phyloP scores from a whole-genome alignment of 345 rosid species.

The Murraya paniculata region DNA sequence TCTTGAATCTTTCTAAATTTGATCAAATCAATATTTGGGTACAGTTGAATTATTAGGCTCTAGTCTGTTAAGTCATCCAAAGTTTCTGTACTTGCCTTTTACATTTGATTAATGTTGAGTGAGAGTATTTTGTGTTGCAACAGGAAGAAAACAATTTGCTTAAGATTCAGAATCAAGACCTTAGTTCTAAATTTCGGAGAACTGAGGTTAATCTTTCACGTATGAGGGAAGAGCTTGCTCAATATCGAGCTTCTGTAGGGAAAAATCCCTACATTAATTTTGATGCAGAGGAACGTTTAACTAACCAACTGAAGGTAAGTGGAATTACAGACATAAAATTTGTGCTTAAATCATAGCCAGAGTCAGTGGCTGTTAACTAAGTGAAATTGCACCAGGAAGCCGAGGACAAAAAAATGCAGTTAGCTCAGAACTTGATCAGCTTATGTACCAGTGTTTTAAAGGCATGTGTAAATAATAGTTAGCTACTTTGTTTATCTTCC shows the following conservation, averaged over 20 bases:
- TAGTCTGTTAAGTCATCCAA: background rate
- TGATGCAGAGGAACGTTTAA: slow-evolving; percentile 54
- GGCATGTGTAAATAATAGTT: slow-evolving; percentile 33
- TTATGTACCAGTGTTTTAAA: slow-evolving; percentile 69
- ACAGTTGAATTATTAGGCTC: background rate
- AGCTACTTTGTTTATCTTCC: background rate
- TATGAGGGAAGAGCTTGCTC: slow-evolving; percentile 78
- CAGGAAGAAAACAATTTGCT: slow-evolving; percentile 90
- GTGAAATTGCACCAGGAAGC: slow-evolving; percentile 44
- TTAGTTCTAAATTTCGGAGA: slow-evolving; percentile 52
- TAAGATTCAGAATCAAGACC: slow-evolving; percentile 74
- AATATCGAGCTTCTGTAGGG: slow-evolving; percentile 61
- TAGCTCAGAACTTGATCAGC: slow-evolving; percentile 61
- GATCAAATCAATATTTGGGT: background rate
- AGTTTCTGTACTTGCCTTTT: background rate
- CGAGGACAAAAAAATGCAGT: slow-evolving; percentile 65
- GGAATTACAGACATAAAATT: background rate
- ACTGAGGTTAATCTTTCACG: slow-evolving; percentile 57
- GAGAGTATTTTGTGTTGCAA: slow-evolving; percentile 19
- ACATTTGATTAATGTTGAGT: background rate
- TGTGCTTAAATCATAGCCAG: background rate
- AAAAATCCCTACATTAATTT: slow-evolving; percentile 43
- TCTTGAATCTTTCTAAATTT: background rate
- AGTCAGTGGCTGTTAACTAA: slow-evolving; percentile 5
- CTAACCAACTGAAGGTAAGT: slow-evolving; percentile 56